Evolutionary conservation across 2,329 filamentous ascomycete genomes (phyloP).

Genomic region (Microascus cirrosus): DNA sequence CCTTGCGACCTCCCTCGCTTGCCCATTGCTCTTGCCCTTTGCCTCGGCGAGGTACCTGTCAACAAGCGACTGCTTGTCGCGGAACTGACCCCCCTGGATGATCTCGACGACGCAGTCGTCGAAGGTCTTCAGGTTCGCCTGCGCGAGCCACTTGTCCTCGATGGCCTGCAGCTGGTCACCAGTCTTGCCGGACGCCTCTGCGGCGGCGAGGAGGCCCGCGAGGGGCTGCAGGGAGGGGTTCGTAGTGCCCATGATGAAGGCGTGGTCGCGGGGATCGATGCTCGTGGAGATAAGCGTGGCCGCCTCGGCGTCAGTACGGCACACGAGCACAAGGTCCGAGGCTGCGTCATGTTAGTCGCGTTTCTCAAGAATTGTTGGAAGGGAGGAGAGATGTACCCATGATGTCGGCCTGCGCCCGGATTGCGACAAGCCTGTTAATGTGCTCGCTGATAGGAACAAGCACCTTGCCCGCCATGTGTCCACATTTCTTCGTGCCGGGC

Average conservation of each 20-base stretch:
- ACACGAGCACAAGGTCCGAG: slow-evolving; percentile 77
- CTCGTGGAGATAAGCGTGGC: slow-evolving; percentile 94
- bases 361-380: background rate
- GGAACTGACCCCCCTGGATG: slow-evolving; percentile 57
- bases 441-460: slow-evolving; percentile 94
- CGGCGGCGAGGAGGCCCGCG: slow-evolving; percentile 81
- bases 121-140: slow-evolving; percentile 79
- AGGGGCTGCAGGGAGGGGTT: slow-evolving; percentile 77
- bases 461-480: slow-evolving; percentile 98
- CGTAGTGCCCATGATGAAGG: slow-evolving; percentile 82
- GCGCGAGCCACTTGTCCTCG: slow-evolving; percentile 75
- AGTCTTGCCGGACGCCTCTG: slow-evolving; percentile 69
- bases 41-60: slow-evolving; percentile 53
- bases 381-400: slow-evolving; percentile 54
- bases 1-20: slow-evolving; percentile 71
- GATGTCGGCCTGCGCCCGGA: slow-evolving; percentile 94
- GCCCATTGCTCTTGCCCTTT: slow-evolving; percentile 76
- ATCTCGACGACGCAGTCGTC: slow-evolving; percentile 77
- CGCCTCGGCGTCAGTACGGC: slow-evolving; percentile 93
- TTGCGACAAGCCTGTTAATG: slow-evolving; percentile 94
- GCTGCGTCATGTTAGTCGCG: slow-evolving; percentile 32
- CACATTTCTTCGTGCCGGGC: slow-evolving; percentile 97
- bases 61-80: slow-evolving; percentile 55
- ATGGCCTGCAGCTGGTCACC: slow-evolving; percentile 78
- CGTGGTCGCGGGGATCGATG: slow-evolving; percentile 90